Percentiles rank a stretch among this genome's conserved stretches.
These are phyloP conservation scores for Pythium angustatum DNA, from an alignment of 352 stramenopile genomes.

Conservation along the genomic window DNA sequence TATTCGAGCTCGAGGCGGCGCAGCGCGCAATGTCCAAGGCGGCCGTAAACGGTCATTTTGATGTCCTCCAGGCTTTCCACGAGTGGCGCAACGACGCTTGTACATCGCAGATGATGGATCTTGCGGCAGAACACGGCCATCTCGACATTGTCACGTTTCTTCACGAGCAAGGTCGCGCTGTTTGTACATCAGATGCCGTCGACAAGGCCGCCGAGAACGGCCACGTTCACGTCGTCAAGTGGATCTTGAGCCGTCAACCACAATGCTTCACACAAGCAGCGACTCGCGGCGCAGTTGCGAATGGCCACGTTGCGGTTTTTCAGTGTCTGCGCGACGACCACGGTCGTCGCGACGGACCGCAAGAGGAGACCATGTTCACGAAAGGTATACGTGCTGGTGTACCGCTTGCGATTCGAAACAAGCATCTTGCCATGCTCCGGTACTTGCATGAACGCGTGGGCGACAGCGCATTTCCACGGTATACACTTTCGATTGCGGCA, in stretches of 20 bases:
- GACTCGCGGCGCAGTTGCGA: constrained; percentile 9
- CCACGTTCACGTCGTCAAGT: constrained; percentile 1
- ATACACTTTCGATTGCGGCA: constrained; percentile 17
- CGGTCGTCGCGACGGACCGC: background rate
- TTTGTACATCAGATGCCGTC: background rate
- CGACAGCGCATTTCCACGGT: constrained; percentile 1
- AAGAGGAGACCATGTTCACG: background rate
- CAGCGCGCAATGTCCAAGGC: constrained; percentile 18
- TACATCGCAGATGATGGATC: constrained; percentile 14
- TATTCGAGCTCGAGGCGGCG: background rate
- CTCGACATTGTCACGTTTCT: constrained; percentile 26
- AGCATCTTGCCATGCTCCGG: constrained; percentile 4
- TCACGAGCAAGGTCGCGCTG: constrained; percentile 6
- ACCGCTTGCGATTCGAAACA: background rate
- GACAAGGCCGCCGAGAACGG: background rate
- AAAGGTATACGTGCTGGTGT: constrained; percentile 5
- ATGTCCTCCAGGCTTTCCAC: constrained; percentile 26
- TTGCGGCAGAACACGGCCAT: constrained; percentile 26
- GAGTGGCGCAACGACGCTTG: constrained; percentile 3
- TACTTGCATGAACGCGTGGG: constrained; percentile 3
- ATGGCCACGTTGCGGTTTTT: constrained; percentile 22
- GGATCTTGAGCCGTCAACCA: constrained; percentile 14
- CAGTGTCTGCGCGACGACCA: constrained; percentile 5
- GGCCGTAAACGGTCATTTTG: constrained; percentile 18
- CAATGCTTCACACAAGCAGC: constrained; percentile 11